Evolutionary conservation across 2,329 filamentous ascomycete species (phyloP), one percentile per base, ranked within the genome.

Genomic region (Talaromyces sp.): DNA sequence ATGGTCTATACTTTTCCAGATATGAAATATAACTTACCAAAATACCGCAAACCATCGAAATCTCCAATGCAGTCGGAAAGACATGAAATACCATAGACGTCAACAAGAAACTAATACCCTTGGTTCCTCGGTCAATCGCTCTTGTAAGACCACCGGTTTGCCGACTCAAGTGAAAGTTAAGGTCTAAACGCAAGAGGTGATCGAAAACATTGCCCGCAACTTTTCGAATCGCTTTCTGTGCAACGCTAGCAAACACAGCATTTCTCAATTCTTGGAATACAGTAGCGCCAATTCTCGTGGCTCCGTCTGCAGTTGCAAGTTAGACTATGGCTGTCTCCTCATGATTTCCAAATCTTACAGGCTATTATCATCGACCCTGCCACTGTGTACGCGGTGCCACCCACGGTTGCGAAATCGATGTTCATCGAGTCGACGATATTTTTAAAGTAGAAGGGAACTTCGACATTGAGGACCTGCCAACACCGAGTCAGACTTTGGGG

Each of bases 11-110:
- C n/a, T n/a, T n/a, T n/a, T n/a, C n/a, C n/a, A n/a, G n/a, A n/a
- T n/a, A n/a, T n/a, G n/a, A n/a, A n/a, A n/a, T n/a, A n/a, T n/a
- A n/a, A n/a, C n/a, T n/a, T 80, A 86, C 85, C 75, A 99, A 80
- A 67, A 99, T 98, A 67, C 93, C 93, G 75, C 95, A 99, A 1
- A 99, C 95, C 84, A 99, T 89, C 66, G 89, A 88, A 68, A 99
- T 99, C 76, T 99, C 95, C 36, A 99, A 80, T 0, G 93, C 91
- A 0, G 94, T 99, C 0, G 95, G 95, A 17, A 98, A 86, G 65
- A 99, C 90, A 76, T 99, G 95, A 73, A 99, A 98, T 34, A 99
- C 92, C 94, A 99, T 99, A 71, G 93, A 97, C 0, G 93, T 97
- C 69, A 99, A 83, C 70, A 99, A 78, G 77, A 98, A 99, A 82